These are phyloP conservation scores for Paramyrothecium roridum DNA, from an alignment of 2,329 filamentous ascomycete genomes.

Conservation along the genomic window DNA sequence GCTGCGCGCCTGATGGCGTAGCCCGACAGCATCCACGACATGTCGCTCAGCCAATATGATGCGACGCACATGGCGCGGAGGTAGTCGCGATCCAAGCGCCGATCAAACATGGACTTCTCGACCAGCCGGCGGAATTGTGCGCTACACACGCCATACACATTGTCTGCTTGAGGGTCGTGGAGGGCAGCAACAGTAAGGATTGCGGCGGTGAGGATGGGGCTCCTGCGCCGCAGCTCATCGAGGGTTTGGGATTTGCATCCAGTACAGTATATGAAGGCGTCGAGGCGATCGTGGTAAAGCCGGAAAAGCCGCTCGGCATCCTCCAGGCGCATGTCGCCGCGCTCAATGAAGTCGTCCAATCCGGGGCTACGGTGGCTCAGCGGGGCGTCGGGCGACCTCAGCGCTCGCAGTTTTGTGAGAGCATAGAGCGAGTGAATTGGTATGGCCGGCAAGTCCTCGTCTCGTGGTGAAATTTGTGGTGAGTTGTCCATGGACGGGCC, in stretches of 20 bases:
- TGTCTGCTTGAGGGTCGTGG: slow-evolving; percentile 50
- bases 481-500: slow-evolving; percentile 24
- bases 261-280: slow-evolving; percentile 47
- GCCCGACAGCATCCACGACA: slow-evolving; percentile 60
- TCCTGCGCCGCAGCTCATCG: slow-evolving; percentile 49
- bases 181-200: slow-evolving; percentile 56
- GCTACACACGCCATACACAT: slow-evolving; percentile 49
- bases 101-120: slow-evolving; percentile 36
- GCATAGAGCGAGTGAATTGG: slow-evolving; percentile 36
- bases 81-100: slow-evolving; percentile 40
- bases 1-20: slow-evolving; percentile 47
- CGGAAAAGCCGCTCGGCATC: slow-evolving; percentile 50
- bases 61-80: slow-evolving; percentile 58
- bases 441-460: slow-evolving; percentile 31
- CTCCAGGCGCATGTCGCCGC: slow-evolving; percentile 37
- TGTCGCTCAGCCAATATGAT: slow-evolving; percentile 60
- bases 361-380: slow-evolving; percentile 15
- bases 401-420: slow-evolving; percentile 31
- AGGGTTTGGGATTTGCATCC: slow-evolving; percentile 47
- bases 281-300: slow-evolving; percentile 47
- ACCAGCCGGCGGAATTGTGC: slow-evolving; percentile 53
- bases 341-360: slow-evolving; percentile 30
- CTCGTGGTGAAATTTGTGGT: slow-evolving; percentile 24
- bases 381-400: slow-evolving; percentile 27
- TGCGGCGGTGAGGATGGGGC: slow-evolving; percentile 51